Evolutionary conservation across 441 rosid species (phyloP).

Genomic region (Adansonia rubrostipa): DNA sequence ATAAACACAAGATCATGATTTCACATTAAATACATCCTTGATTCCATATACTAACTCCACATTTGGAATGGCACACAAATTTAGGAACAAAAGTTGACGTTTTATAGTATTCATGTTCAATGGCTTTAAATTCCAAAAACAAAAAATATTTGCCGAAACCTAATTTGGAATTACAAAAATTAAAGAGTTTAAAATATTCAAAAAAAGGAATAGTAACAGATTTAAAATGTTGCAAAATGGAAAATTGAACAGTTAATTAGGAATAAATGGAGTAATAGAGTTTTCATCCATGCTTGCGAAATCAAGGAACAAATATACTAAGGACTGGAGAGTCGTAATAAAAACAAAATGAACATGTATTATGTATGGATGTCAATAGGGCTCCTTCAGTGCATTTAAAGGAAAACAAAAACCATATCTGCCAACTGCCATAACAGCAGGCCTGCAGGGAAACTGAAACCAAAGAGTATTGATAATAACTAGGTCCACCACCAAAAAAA

Average conservation of each 20-base stretch:
- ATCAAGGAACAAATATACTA: background rate
- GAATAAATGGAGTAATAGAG: background rate
- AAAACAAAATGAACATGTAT: background rate
- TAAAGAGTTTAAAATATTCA: background rate
- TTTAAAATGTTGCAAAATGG: background rate
- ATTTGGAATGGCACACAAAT: background rate
- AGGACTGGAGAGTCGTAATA: background rate
- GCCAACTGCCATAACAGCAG: background rate
- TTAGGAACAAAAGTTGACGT: background rate
- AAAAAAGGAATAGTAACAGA: background rate
- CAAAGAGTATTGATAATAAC: background rate
- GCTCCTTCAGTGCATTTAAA: background rate
- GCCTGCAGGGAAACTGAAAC: background rate
- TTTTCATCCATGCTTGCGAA: background rate
- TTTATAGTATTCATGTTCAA: background rate
- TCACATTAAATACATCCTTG: conserved; percentile 6
- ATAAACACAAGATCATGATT: background rate
- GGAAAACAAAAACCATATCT: background rate
- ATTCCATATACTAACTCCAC: background rate
- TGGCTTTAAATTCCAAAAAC: conserved; percentile 15
- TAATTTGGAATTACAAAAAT: conserved; percentile 9
- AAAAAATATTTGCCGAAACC: background rate
- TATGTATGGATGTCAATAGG: background rate
- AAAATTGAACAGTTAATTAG: background rate
- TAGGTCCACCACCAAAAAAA: background rate